Evolutionary conservation across 345 rosid genomes (phyloP), one percentile per base, ranked within the genome.

Genomic region (Sapria himalayana): DNA sequence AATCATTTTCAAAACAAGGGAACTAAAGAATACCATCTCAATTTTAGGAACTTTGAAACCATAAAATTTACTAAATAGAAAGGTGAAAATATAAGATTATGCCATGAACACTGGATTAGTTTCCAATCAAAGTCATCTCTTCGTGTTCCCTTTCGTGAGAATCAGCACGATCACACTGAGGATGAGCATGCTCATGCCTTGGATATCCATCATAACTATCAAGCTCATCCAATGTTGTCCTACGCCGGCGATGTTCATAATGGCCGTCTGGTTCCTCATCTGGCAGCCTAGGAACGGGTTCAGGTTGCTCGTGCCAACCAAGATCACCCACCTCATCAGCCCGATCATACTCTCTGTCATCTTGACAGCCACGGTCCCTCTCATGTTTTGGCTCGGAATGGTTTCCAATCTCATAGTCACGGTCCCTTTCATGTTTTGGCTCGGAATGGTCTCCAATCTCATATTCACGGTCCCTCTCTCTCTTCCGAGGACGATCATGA

Each of bases 191-290:
- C 25, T 63, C 71, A 46, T 37, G 58, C 25, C 57, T 69, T 15
- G 60, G 60, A 48, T 79, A 73, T 51, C 73, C 78, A 49, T 69
- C 72, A 57, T 78, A 74, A 19, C 79, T 81, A 51, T 64, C 69
- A 44, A 53, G 9, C 17, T 39, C 48, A 47, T 59, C 69, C 22
- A 58, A 61, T 34, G 52, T 46, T 20, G 64, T 67, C 25, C 62
- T 57, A 25, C 67, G 65, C 22, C 72, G 56, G 22, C 45, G 78
- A 45, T 54, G 73, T 15, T 79, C 81, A 45, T 67, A 74, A 23
- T 61, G 66, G 25, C 63, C 78, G 52, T 54, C 65, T 41, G 38
- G 64, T 44, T 43, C 82, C 19, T 29, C 53, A 44, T 59, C 81
- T 11, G 58, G 57, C 50, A 52, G 66, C 43, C 70, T 66, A 41